Percentiles rank a stretch among this genome's conserved stretches.
Conservation (phyloP, 352 stramenopile genomes). For the Phytophthora pistaciae region DNA sequence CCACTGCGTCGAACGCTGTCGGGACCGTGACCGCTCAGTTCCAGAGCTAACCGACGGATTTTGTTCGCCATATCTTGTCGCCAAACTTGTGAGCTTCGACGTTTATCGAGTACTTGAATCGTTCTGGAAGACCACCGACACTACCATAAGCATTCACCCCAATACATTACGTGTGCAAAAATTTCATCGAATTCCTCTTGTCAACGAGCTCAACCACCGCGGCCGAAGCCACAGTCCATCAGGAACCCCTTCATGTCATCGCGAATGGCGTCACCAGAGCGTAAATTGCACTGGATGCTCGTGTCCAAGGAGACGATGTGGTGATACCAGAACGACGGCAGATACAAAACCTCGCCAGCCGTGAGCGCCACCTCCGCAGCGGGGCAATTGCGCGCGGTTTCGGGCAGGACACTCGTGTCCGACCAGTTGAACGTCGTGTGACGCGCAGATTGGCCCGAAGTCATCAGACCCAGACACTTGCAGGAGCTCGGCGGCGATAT, state of each 20-base stretch:
- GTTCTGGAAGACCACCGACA: slow-evolving; percentile 18
- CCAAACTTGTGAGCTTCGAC: slow-evolving; percentile 7
- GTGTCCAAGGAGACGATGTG: slow-evolving; percentile 96
- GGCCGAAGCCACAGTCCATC: slow-evolving; percentile 45
- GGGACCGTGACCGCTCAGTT: slow-evolving; percentile 11
- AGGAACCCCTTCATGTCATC: slow-evolving; percentile 50
- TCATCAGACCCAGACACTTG: slow-evolving; percentile 79
- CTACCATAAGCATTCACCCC: slow-evolving; percentile 20
- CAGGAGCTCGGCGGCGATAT: slow-evolving; percentile 92
- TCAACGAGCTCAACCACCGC: neutral
- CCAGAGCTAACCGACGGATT: neutral
- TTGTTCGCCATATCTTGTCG: slow-evolving; percentile 3
- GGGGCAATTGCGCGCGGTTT: slow-evolving; percentile 56
- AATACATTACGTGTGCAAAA: slow-evolving; percentile 18
- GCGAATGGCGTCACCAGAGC: slow-evolving; percentile 59
- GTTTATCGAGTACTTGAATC: slow-evolving; percentile 34
- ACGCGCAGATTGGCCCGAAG: slow-evolving; percentile 78
- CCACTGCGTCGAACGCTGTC: neutral
- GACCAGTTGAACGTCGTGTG: slow-evolving; percentile 95
- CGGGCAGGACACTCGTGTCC: slow-evolving; percentile 47
- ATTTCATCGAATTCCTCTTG: slow-evolving; percentile 1
- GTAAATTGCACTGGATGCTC: slow-evolving; percentile 96
- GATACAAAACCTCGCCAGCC: slow-evolving; percentile 94
- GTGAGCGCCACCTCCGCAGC: slow-evolving; percentile 93
- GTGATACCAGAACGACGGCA: slow-evolving; percentile 96